Evolutionary conservation across 768 basidiomycete genomes (phyloP).

Genomic region (Coprinopsis marcescibilis): DNA sequence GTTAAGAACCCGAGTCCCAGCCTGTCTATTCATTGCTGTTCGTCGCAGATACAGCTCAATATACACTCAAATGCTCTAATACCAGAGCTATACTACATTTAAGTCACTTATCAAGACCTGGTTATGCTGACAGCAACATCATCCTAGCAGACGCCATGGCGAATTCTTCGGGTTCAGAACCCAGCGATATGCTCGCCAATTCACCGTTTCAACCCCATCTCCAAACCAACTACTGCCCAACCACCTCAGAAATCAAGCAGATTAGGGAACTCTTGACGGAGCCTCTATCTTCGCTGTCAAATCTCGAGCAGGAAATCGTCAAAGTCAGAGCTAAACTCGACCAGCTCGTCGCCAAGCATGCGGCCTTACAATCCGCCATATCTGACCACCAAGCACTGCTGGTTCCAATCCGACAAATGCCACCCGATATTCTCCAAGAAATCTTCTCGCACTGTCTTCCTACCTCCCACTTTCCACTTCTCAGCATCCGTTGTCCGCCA

Average conservation of each 20-base stretch:
- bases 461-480: conserved; percentile 7
- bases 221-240: background rate
- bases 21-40: no score
- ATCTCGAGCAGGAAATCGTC: background rate
- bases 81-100: no score
- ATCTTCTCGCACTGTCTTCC: conserved; percentile 15
- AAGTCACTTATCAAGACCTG: no score
- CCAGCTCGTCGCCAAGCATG: background rate
- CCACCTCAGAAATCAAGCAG: background rate
- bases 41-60: no score
- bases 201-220: background rate
- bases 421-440: conserved; percentile 11
- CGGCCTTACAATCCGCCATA: background rate
- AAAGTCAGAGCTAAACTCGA: background rate
- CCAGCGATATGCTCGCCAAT: no score
- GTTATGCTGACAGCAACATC: no score
- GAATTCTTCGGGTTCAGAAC: no score
- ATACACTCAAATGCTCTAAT: no score
- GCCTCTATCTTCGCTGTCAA: background rate
- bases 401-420: conserved; percentile 3
- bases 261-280: background rate
- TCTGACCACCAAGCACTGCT: background rate
- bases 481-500: conserved; percentile 8
- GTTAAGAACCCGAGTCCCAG: no score
- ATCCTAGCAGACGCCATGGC: no score